Evolutionary conservation across 106 monocot genomes (phyloP), one percentile per base, ranked within the genome.

Genomic region (Dioscorea zingiberensis): DNA sequence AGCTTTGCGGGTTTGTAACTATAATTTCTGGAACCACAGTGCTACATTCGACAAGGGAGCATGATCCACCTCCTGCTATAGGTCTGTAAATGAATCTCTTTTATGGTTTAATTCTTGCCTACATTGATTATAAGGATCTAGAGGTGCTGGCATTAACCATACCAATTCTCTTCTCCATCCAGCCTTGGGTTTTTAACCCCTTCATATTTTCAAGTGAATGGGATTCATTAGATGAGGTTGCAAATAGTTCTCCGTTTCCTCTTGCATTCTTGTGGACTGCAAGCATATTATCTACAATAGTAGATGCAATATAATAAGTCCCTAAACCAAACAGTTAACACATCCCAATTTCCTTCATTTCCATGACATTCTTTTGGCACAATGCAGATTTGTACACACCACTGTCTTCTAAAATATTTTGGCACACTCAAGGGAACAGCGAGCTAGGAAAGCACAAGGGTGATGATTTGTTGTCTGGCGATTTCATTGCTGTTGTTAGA

Each of bases 1-100:
- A 95, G 59, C 62, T 91, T 51, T 95, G 91, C 62, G 94, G 94
- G 17, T 83, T 95, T 60, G 70, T 88, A 21, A 95, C 94, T 16
- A 75, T 95, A 22, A 79, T 95, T 51, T 82, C 87, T 60, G 94
- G 94, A 57, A 95, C 94, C 24, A 58, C 74, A 2, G 76, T 95
- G 25, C 62, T 95, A 46, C 94, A 95, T 58, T 83, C 85, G 15
- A 85, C 94, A 60, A 87, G 85, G 72, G 90, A 83, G 63, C 77
- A 79, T 24, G 90, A 94, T 45, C 73, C 68, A 70, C 45, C 80
- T 68, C 45, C 51, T 51, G 14, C 4, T 5, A 15, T 15, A 51
- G 19, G 51, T 47, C 13, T 47, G 46, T 19, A 8, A 51, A 18
- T 18, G 14, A 13, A 51, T 38, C 38, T 38, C 38, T 10, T 38